Evolutionary conservation across 176 grass and related monocot genomes (phyloP).

Genomic region (Tillandsia fasciculata): DNA sequence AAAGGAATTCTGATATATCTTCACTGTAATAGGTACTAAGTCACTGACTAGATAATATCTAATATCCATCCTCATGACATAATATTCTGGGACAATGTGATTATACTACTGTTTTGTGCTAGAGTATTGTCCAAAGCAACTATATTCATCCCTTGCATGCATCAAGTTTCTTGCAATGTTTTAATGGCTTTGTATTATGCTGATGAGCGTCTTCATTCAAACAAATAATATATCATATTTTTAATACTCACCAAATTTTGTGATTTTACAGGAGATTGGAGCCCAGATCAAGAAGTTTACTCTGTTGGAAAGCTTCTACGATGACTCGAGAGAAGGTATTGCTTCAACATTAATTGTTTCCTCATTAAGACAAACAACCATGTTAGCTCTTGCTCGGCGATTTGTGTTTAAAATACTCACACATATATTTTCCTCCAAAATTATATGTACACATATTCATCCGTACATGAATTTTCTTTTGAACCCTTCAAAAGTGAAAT

Average conservation of each 20-base stretch:
- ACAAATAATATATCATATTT: neutral
- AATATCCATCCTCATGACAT: neutral
- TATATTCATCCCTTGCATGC: neutral
- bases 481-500: neutral
- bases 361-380: neutral
- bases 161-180: neutral
- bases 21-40: neutral
- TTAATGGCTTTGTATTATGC: neutral
- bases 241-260: constrained; percentile 15
- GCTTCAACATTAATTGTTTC: neutral
- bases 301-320: constrained; percentile 62
- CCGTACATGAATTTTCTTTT: neutral
- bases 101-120: neutral
- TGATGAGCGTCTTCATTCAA: neutral
- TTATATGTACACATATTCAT: no score
- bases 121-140: neutral
- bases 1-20: neutral
- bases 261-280: constrained; percentile 74
- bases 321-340: constrained; percentile 53
- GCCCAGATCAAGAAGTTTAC: constrained; percentile 68
- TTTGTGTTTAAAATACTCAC: neutral
- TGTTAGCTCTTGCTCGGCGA: neutral
- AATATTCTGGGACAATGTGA: neutral
- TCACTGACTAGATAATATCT: neutral
- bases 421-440: no score